phyloP scores from a whole-genome alignment of 129 eudicot species.

The Chrysanthemum makinoi region DNA sequence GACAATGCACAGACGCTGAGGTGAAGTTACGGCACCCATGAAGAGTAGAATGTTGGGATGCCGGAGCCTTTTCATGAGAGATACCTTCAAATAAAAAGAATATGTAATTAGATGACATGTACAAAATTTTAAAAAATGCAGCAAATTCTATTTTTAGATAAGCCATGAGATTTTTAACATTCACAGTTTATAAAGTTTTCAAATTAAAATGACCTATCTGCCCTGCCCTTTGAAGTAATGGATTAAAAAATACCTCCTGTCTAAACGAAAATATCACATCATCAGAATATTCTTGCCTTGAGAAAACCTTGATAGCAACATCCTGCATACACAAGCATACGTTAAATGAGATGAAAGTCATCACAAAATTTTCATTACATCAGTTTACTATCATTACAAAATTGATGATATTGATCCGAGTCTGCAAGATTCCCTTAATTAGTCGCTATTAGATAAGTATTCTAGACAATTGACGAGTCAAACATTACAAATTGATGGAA shows the following conservation, averaged over 20 bases:
- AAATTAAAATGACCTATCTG: neutral
- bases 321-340: constrained; percentile 55
- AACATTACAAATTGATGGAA: neutral
- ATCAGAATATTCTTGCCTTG: constrained; percentile 90
- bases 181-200: neutral
- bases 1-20: constrained; percentile 91
- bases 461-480: neutral
- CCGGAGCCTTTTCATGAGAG: constrained; percentile 93
- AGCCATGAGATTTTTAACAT: neutral
- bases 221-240: neutral
- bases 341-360: neutral
- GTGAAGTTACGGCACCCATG: constrained; percentile 97
- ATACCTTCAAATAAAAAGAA: constrained; percentile 51
- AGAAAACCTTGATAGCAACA: constrained; percentile 96
- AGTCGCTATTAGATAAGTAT: neutral
- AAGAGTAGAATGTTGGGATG: constrained; percentile 94
- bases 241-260: constrained; percentile 67
- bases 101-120: neutral
- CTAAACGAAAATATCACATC: constrained; percentile 77
- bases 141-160: neutral
- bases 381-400: neutral
- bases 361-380: neutral
- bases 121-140: constrained; percentile 16
- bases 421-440: constrained; percentile 6
- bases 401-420: constrained; percentile 6